phyloP scores from a whole-genome alignment of 495 filamentous ascomycete genomes.

The Lichina pygmaea region DNA sequence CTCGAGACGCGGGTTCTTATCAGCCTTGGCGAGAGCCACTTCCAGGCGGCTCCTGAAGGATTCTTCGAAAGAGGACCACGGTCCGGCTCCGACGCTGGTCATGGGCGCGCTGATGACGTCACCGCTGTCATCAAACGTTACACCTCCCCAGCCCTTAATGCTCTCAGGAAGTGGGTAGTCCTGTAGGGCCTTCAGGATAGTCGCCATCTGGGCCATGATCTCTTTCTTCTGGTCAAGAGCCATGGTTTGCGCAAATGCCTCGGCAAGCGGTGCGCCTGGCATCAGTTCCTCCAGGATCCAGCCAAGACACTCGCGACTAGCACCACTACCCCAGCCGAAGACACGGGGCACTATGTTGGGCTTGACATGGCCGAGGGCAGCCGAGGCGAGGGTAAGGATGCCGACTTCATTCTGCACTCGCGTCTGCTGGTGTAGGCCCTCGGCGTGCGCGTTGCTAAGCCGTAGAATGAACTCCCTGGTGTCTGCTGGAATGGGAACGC shows the following conservation, averaged over 20 bases:
- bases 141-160: slow-evolving; percentile 8
- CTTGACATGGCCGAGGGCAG: slow-evolving; percentile 8
- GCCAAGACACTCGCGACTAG: slow-evolving; percentile 3
- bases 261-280: slow-evolving; percentile 5
- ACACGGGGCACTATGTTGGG: slow-evolving; percentile 9
- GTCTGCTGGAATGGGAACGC: slow-evolving; percentile 6
- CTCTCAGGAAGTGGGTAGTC: slow-evolving; percentile 8
- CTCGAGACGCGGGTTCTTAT: neutral
- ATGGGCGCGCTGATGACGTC: slow-evolving; percentile 8
- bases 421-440: slow-evolving; percentile 8
- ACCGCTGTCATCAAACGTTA: slow-evolving; percentile 10
- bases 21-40: neutral
- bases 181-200: slow-evolving; percentile 8
- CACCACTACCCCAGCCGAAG: slow-evolving; percentile 9
- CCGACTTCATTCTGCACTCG: slow-evolving; percentile 11
- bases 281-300: slow-evolving; percentile 12
- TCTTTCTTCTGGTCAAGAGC: slow-evolving; percentile 4
- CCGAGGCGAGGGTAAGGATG: slow-evolving; percentile 9
- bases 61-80: slow-evolving; percentile 7
- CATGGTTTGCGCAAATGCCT: slow-evolving; percentile 5
- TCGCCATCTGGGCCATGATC: slow-evolving; percentile 8
- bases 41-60: neutral
- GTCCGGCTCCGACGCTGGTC: slow-evolving; percentile 7
- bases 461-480: slow-evolving; percentile 10
- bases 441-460: slow-evolving; percentile 9